These are phyloP conservation scores for Penicillium sp. DNA, from an alignment of 2,329 filamentous ascomycete genomes.

Conservation along the genomic window DNA sequence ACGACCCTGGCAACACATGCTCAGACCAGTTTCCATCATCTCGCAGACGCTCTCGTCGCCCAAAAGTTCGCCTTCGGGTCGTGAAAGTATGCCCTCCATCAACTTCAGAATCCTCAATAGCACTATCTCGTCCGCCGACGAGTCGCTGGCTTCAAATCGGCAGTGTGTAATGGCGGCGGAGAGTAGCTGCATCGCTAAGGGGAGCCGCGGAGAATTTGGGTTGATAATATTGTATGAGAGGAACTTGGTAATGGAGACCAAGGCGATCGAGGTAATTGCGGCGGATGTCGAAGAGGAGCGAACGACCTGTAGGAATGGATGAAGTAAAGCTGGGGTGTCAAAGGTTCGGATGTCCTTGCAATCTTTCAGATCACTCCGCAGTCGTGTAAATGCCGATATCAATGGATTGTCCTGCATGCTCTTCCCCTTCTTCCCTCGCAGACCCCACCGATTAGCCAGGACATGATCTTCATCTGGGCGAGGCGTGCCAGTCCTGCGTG, in stretches of 20 bases:
- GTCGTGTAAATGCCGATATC: slow-evolving; percentile 84
- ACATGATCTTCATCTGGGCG: slow-evolving; percentile 35
- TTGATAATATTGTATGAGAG: slow-evolving; percentile 88
- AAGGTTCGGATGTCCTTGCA: slow-evolving; percentile 85
- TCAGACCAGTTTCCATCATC: slow-evolving; percentile 97
- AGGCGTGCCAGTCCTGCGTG: slow-evolving; percentile 21
- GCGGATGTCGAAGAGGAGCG: slow-evolving; percentile 92
- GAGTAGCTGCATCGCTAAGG: slow-evolving; percentile 85
- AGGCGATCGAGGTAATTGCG: slow-evolving; percentile 85
- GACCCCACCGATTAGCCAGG: slow-evolving; percentile 77
- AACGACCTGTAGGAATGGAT: slow-evolving; percentile 93
- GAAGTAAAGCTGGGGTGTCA: slow-evolving; percentile 78
- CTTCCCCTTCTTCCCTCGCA: slow-evolving; percentile 89
- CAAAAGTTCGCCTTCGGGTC: slow-evolving; percentile 82
- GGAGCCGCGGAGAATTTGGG: slow-evolving; percentile 72
- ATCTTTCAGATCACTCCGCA: slow-evolving; percentile 76
- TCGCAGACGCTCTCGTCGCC: slow-evolving; percentile 97
- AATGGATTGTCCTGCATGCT: slow-evolving; percentile 96
- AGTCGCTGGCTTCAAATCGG: slow-evolving; percentile 92
- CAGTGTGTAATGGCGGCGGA: slow-evolving; percentile 95
- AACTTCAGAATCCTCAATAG: slow-evolving; percentile 86
- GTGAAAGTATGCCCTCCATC: slow-evolving; percentile 97
- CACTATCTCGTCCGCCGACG: slow-evolving; percentile 88
- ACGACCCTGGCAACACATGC: slow-evolving; percentile 89
- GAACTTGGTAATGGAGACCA: slow-evolving; percentile 92